Base-by-base conservation (phyloP, 176 grass and related monocot genomes). In the Rhynchospora breviuscula region DNA sequence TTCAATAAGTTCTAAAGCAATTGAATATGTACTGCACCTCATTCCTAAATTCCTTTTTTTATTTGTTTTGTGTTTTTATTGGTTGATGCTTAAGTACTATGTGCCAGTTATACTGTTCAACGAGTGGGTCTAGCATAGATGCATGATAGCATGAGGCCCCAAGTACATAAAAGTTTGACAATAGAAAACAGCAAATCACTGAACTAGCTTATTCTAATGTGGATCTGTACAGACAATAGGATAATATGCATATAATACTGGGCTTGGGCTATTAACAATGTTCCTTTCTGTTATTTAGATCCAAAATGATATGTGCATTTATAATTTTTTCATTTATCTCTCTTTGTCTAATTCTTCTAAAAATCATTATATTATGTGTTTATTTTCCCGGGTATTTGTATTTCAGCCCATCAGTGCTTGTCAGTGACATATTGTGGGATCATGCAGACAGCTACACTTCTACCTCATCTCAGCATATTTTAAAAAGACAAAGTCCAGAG, bases 341-440 rank as follows among this genome's bases (percentile, higher is more conserved):
- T 70, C 13, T 71, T 8, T 78, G 29, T 66, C 17, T 13, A 6
- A 29, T 18, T n/a, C 77, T 83, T 21, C 54, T 46, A 81, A 17
- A 5, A 84, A 84, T 17, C 22, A 7, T 64, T 45, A 22, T 26
- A 13, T 43, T 46, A 11, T 57, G 40, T 51, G 63, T 84, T 89
- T 44, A 90, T 84, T 0, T 31, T 47, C 31, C 86, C 58, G 19
- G 22, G 85, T 67, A 78, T 67, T 71, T 31, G 3, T 91, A 70
- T 59, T 89, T 84, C 96, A 98, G 96, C 75, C 93, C 93, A 47
- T 85, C 93, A 51, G 90, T 99, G 63, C 93, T 99, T 51, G 85
- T 99, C 19, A 90, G 96, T 58, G 96, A 99, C 86, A 90, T 99
- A 58, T 81, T 99, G 61, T 90, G 88, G 86, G 66, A 92, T 49